Evolutionary conservation across 495 filamentous ascomycete genomes (phyloP).

Genomic region (Xeromyces bisporus): DNA sequence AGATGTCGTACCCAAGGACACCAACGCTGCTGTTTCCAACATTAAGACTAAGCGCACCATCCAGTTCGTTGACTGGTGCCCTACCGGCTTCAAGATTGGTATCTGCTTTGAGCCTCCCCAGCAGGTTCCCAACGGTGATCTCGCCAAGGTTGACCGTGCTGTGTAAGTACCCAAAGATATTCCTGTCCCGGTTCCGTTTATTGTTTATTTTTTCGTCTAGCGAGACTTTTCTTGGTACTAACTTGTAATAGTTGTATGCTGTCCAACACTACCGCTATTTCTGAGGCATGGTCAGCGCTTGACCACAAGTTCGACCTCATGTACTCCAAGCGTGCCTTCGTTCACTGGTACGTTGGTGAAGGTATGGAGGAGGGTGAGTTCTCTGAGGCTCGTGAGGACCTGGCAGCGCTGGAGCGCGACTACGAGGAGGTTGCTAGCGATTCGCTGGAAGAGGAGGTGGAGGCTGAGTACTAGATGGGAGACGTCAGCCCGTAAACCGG

Average conservation of each 20-base stretch:
- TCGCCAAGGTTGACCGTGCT: conserved; percentile 93
- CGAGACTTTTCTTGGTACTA: neutral
- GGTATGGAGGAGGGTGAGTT: conserved; percentile 99
- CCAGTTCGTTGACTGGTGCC: conserved; percentile 99
- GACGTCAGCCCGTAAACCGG: conserved; percentile 1
- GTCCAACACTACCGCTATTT: conserved; percentile 97
- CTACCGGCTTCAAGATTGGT: conserved; percentile 98
- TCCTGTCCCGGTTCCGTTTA: neutral
- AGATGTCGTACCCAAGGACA: conserved; percentile 93
- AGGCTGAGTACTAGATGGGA: conserved; percentile 81
- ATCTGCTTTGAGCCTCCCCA: conserved; percentile 98
- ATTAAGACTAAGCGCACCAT: conserved; percentile 98
- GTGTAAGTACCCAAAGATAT: conserved; percentile 76
- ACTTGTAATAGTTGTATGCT: conserved; percentile 64
- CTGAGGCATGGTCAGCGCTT: conserved; percentile 94
- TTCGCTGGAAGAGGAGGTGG: conserved; percentile 69
- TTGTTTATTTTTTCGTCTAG: neutral
- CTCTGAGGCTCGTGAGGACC: conserved; percentile 94
- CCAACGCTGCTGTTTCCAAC: conserved; percentile 73
- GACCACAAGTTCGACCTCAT: conserved; percentile 99
- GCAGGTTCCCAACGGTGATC: conserved; percentile 87
- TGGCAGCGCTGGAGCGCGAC: conserved; percentile 94
- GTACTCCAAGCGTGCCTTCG: conserved; percentile 99
- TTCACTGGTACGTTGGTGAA: conserved; percentile 99
- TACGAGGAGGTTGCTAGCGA: conserved; percentile 99